phyloP scores from a whole-genome alignment of 2,329 filamentous ascomycete species.

The Fusarium verticillioides region DNA sequence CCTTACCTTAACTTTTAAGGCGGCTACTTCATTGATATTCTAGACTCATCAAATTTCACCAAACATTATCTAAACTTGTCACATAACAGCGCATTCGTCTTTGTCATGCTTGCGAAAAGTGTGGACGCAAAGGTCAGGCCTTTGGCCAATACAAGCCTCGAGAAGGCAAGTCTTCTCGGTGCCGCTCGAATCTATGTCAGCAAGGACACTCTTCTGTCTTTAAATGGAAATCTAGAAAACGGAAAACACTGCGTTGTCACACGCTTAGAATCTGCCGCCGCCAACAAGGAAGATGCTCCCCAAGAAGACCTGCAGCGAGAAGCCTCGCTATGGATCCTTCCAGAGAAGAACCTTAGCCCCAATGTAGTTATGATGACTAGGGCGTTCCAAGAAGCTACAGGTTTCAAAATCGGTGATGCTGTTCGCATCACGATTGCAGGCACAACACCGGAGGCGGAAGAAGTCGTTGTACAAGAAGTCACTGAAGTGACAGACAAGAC shows the following conservation, averaged over 20 bases:
- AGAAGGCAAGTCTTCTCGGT: slow-evolving; percentile 56
- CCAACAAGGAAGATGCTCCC: slow-evolving; percentile 11
- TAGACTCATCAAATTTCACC: neutral
- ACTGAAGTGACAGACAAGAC: slow-evolving; percentile 46
- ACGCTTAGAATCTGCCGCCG: slow-evolving; percentile 33
- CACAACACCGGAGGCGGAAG: slow-evolving; percentile 63
- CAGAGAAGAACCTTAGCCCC: slow-evolving; percentile 71
- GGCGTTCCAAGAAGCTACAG: slow-evolving; percentile 76
- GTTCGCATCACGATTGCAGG: slow-evolving; percentile 68
- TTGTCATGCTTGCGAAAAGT: slow-evolving; percentile 49
- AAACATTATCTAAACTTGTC: neutral
- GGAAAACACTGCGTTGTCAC: slow-evolving; percentile 57
- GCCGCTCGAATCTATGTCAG: slow-evolving; percentile 61
- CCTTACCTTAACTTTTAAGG: neutral
- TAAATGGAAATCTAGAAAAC: slow-evolving; percentile 57
- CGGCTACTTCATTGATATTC: neutral
- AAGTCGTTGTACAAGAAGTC: slow-evolving; percentile 70
- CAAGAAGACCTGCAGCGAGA: slow-evolving; percentile 50
- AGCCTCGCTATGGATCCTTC: slow-evolving; percentile 62
- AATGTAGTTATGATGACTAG: slow-evolving; percentile 79
- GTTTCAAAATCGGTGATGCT: slow-evolving; percentile 77
- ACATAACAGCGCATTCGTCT: neutral
- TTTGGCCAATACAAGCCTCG: slow-evolving; percentile 54
- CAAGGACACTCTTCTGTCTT: slow-evolving; percentile 58
- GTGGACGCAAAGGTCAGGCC: slow-evolving; percentile 56